Conservation (phyloP, 2,329 filamentous ascomycete species). For the Neodidymelliopsis sp. region DNA sequence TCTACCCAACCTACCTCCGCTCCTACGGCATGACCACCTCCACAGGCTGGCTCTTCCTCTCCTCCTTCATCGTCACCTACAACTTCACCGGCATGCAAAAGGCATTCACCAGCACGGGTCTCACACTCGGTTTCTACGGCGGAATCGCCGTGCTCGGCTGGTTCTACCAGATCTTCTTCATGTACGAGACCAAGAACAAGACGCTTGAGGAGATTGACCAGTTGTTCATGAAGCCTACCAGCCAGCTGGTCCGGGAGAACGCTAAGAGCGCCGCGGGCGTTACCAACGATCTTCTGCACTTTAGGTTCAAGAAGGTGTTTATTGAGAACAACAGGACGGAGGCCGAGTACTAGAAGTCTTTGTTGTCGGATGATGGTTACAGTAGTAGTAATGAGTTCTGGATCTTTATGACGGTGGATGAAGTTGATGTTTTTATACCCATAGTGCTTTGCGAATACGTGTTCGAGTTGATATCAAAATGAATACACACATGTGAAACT, state of each 20-base stretch:
- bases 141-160: slow-evolving; percentile 75
- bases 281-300: slow-evolving; percentile 53
- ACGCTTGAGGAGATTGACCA: slow-evolving; percentile 76
- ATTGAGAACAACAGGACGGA: slow-evolving; percentile 40
- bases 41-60: slow-evolving; percentile 72
- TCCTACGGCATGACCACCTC: slow-evolving; percentile 78
- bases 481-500: too few species aligned
- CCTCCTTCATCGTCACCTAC: slow-evolving; percentile 77
- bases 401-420: not conserved
- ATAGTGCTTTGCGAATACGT: slow-evolving; percentile 1
- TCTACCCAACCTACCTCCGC: slow-evolving; percentile 75
- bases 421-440: slow-evolving; percentile 12
- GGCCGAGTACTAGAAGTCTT: slow-evolving; percentile 11
- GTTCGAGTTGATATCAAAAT: not conserved
- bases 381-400: not conserved
- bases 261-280: slow-evolving; percentile 54
- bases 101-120: slow-evolving; percentile 70
- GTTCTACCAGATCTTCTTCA: slow-evolving; percentile 77
- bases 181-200: slow-evolving; percentile 76
- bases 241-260: slow-evolving; percentile 62
- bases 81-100: slow-evolving; percentile 76
- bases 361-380: not conserved
- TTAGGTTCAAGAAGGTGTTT: slow-evolving; percentile 59
- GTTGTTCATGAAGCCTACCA: slow-evolving; percentile 69
- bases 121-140: slow-evolving; percentile 75